Percentiles rank a stretch among this genome's conserved stretches.
Conservation (phyloP, 192 early-diverging fungal species). For the Pilobolus umbonatus region DNA sequence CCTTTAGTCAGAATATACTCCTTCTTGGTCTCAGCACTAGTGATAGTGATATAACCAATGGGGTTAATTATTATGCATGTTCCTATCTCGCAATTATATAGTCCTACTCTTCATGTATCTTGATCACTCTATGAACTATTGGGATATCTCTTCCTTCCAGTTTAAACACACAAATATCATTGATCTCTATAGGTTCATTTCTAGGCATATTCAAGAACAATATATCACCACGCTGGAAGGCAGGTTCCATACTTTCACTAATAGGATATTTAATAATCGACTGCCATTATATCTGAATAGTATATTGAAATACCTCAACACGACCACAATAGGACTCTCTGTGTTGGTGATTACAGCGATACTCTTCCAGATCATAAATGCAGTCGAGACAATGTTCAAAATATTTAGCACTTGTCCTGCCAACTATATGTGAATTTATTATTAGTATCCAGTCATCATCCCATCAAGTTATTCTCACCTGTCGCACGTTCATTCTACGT, state of each 20-base stretch:
- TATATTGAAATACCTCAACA: conserved; percentile 62
- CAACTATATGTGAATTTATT: conserved; percentile 16
- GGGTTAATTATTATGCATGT: neutral
- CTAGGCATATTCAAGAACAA: conserved; percentile 76
- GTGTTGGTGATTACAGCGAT: conserved; percentile 80
- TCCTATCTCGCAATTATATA: neutral
- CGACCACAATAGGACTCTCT: conserved; percentile 96
- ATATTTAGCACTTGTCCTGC: conserved; percentile 80
- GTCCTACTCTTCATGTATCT: conserved; percentile 78
- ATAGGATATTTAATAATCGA: neutral
- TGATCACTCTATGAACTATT: conserved; percentile 94
- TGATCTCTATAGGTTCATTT: conserved; percentile 68
- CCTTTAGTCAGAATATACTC: conserved; percentile 95
- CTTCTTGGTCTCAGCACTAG: conserved; percentile 56
- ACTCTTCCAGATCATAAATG: conserved; percentile 97
- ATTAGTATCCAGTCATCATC: neutral
- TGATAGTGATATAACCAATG: neutral
- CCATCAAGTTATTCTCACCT: conserved; percentile 9
- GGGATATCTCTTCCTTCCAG: conserved; percentile 83
- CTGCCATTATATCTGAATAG: neutral
- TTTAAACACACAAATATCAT: conserved; percentile 96
- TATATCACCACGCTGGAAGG: conserved; percentile 90
- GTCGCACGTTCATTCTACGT: conserved; percentile 28
- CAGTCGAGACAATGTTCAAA: conserved; percentile 83
- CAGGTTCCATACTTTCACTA: conserved; percentile 96